Conservation (phyloP, 805 yeast genomes). For the Nakazawaea laoshanensis region DNA sequence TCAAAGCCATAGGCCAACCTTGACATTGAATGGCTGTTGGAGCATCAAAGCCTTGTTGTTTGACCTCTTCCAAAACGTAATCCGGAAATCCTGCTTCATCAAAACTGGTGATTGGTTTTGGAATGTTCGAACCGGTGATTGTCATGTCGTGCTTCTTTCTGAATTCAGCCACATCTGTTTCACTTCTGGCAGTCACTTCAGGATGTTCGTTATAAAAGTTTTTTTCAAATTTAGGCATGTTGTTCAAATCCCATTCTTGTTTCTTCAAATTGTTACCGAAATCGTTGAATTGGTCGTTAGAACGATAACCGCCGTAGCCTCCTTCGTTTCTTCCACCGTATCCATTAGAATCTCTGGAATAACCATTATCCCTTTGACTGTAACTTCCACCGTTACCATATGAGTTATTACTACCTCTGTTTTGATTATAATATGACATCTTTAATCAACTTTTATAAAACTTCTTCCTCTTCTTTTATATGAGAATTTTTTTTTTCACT, state of each 20-base stretch:
- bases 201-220: conserved; percentile 89
- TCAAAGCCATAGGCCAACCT: conserved; percentile 99
- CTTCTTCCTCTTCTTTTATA: background rate
- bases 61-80: conserved; percentile 82
- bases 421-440: conserved; percentile 35
- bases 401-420: conserved; percentile 22
- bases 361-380: conserved; percentile 22
- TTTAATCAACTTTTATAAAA: conserved; percentile 8
- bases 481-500: too few species aligned
- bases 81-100: conserved; percentile 98
- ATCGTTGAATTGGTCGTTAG: conserved; percentile 23
- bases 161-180: conserved; percentile 63
- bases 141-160: conserved; percentile 85
- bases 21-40: conserved; percentile 98
- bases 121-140: conserved; percentile 74
- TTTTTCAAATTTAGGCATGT: conserved; percentile 86
- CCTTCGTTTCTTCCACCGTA: conserved; percentile 31
- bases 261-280: conserved; percentile 50
- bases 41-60: conserved; percentile 83
- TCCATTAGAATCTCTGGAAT: conserved; percentile 28
- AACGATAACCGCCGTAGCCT: conserved; percentile 24
- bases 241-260: conserved; percentile 75
- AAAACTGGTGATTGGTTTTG: conserved; percentile 86
- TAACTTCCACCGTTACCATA: conserved; percentile 7
- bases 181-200: conserved; percentile 65